phyloP scores from a whole-genome alignment of 305 asterid species.

The Solanum chacoense region DNA sequence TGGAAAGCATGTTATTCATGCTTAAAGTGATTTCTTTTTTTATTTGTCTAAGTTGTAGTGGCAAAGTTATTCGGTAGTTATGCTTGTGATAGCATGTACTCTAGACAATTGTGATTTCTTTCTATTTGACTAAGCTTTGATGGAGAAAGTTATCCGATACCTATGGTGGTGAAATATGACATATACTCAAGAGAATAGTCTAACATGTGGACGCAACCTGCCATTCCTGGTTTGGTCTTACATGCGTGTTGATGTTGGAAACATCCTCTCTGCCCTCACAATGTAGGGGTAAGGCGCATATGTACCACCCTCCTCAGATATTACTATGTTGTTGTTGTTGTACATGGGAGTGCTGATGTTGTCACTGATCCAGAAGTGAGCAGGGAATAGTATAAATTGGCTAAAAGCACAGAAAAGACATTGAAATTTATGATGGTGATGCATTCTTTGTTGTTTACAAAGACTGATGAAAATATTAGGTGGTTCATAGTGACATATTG shows the following conservation, averaged over 20 bases:
- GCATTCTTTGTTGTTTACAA: constrained; percentile 79
- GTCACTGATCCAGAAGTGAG: constrained; percentile 94
- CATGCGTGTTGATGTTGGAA: neutral
- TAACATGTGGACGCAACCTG: neutral
- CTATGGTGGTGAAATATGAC: neutral
- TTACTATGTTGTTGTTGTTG: neutral
- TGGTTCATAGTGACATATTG: constrained; percentile 54
- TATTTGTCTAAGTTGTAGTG: neutral
- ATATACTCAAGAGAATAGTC: neutral
- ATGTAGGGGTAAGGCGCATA: neutral
- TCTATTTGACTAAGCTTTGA: neutral
- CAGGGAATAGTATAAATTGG: constrained; percentile 53
- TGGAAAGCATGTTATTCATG: neutral
- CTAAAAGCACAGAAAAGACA: constrained; percentile 61
- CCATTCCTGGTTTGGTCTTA: neutral
- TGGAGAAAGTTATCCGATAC: neutral
- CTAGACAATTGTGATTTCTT: neutral
- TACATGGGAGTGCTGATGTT: constrained; percentile 40
- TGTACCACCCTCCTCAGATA: neutral
- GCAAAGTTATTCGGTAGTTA: neutral
- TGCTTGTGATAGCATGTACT: neutral
- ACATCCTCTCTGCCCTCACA: neutral
- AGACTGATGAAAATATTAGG: constrained; percentile 66
- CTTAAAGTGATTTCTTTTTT: neutral
- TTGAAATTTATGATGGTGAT: constrained; percentile 76